These are phyloP conservation scores for Xylaria flabelliformis DNA, from an alignment of 495 filamentous ascomycete genomes.

Conservation along the genomic window DNA sequence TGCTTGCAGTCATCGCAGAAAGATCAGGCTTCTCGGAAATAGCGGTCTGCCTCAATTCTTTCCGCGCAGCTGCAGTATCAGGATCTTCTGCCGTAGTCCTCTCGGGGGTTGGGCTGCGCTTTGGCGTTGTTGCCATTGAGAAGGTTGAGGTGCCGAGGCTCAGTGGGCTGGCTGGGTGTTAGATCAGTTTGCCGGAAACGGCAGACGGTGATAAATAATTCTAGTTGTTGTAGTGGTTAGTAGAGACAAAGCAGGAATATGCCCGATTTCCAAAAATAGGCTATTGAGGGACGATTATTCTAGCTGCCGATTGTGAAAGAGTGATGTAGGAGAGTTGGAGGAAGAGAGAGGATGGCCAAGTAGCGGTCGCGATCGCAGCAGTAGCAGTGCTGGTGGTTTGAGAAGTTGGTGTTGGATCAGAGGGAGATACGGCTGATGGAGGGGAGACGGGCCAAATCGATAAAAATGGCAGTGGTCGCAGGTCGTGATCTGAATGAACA, in stretches of 20 bases:
- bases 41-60: conserved; percentile 60
- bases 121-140: conserved; percentile 35
- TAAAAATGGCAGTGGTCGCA: conserved; percentile 3
- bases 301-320: background rate
- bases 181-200: background rate
- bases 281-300: background rate
- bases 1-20: conserved; percentile 33
- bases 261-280: background rate
- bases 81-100: conserved; percentile 50
- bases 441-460: conserved; percentile 18
- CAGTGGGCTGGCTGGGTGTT: background rate
- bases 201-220: background rate
- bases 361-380: background rate
- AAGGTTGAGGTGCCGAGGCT: background rate
- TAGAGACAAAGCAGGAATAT: conserved; percentile 17
- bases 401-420: conserved; percentile 15
- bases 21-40: conserved; percentile 55
- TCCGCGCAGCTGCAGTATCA: conserved; percentile 60
- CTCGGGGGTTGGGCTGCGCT: conserved; percentile 39
- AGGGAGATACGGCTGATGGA: conserved; percentile 18
- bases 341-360: background rate
- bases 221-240: background rate
- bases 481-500: background rate
- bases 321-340: background rate
- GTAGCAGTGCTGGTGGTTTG: background rate